Evolutionary conservation across 148 eudicot species (phyloP), one percentile per base, ranked within the genome.

Genomic region (Mesembryanthemum crystallinum): DNA sequence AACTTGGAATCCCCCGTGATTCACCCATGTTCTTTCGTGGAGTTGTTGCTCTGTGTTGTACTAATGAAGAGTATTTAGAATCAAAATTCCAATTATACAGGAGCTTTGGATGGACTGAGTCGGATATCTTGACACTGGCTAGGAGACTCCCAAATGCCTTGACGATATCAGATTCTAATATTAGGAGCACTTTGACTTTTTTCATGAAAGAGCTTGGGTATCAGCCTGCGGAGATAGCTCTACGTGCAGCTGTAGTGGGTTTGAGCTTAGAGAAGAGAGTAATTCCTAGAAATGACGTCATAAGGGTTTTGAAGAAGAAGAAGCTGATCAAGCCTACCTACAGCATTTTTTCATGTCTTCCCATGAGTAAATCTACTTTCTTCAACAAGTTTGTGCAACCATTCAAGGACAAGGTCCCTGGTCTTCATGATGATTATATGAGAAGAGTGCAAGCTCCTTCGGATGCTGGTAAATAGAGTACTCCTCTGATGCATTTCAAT

Each of bases 231-330:
- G 52, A 67, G 72, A 30, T 85, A 24, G 78, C 81, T 5, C 0
- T 65, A 0, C 58, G 30, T 17, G 60, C 83, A 14, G 11, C 0
- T 27, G 23, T 85, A 7, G 61, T 82, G 17, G 63, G 61, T 30
- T 52, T 8, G 20, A 85, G 82, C 71, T 75, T 77, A 49, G 84
- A 85, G 76, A 85, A 77, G 64, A 77, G 86, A 64, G 74, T 82
- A 9, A 18, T 77, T 7, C 88, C 85, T 21, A 80, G 88, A 39
- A 10, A 77, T 67, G 51, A 17, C 11, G 82, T 82, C 12, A 55
- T 79, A 55, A 55, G 70, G 54, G 72, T 49, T 62, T 51, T 82
- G 47, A 85, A 64, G 69, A 81, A 80, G 78, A 85, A 80, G 60
- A 57, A 60, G 75, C 54, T 75, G 63, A 23, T 75, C 15, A 73